phyloP scores from a whole-genome alignment of 352 stramenopile genomes.

The Thraustochytrium striatum region DNA sequence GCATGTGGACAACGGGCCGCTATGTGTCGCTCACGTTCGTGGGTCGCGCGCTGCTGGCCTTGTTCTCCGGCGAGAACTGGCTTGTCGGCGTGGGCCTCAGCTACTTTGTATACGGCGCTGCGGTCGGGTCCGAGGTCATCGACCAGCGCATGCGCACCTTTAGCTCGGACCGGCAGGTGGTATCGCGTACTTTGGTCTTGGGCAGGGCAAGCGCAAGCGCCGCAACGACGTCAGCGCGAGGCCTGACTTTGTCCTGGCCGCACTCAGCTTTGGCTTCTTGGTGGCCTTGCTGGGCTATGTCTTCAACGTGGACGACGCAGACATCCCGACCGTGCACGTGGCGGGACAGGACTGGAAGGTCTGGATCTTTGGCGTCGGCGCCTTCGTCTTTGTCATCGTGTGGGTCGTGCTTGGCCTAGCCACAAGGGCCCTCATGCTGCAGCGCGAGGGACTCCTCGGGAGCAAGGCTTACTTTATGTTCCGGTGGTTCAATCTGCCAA shows the following conservation, averaged over 20 bases:
- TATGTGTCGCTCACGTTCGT: slow-evolving; percentile 29
- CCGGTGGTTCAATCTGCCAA: slow-evolving; percentile 26
- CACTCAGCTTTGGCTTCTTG: slow-evolving; percentile 44
- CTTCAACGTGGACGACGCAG: background rate
- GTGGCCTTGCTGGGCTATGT: slow-evolving; percentile 38
- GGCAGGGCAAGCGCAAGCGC: slow-evolving; percentile 2
- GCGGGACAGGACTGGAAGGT: slow-evolving; percentile 20
- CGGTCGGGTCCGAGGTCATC: slow-evolving; percentile 45
- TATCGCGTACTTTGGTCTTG: slow-evolving; percentile 43
- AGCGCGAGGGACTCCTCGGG: slow-evolving; percentile 16
- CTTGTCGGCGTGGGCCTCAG: slow-evolving; percentile 30
- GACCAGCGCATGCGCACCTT: slow-evolving; percentile 44
- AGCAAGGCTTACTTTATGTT: slow-evolving; percentile 23
- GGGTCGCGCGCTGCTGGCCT: background rate
- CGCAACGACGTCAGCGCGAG: slow-evolving; percentile 40
- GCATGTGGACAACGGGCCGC: slow-evolving; percentile 26
- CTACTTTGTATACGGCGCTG: slow-evolving; percentile 29
- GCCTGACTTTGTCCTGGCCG: slow-evolving; percentile 39
- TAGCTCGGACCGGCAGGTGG: slow-evolving; percentile 10
- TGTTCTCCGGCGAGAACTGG: slow-evolving; percentile 42
- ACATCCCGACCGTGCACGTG: background rate
- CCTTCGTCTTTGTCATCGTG: slow-evolving; percentile 30
- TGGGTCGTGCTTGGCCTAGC: slow-evolving; percentile 35
- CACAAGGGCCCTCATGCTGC: slow-evolving; percentile 38
- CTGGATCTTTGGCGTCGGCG: slow-evolving; percentile 47